A percentile compares a stretch with the other conserved stretches of the same genome.
phyloP scores from a whole-genome alignment of 805 yeast species.

The Alloascoidea africana region DNA sequence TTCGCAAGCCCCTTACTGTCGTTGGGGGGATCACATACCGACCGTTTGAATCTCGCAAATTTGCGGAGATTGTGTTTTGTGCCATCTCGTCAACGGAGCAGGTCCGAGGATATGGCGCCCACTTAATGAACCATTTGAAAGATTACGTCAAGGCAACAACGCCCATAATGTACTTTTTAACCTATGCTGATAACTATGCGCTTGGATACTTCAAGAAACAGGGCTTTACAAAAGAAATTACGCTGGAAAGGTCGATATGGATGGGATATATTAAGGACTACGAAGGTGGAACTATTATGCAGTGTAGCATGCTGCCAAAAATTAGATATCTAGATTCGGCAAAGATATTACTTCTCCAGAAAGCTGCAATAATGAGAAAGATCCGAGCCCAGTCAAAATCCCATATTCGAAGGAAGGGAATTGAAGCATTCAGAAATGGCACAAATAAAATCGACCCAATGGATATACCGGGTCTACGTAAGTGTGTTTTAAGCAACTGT shows the following conservation, averaged over 20 bases:
- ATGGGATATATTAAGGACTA: slow-evolving; percentile 98
- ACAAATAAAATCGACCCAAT: slow-evolving; percentile 9
- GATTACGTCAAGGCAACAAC: slow-evolving; percentile 88
- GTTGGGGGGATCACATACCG: slow-evolving; percentile 97
- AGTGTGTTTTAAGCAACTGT: slow-evolving; percentile 4
- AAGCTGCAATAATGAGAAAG: slow-evolving; percentile 80
- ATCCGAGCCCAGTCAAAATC: slow-evolving; percentile 68
- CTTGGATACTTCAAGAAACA: slow-evolving; percentile 97
- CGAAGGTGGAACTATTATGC: slow-evolving; percentile 98
- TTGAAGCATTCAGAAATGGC: slow-evolving; percentile 46
- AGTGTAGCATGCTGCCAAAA: slow-evolving; percentile 84
- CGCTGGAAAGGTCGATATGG: slow-evolving; percentile 79
- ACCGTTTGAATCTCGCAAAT: slow-evolving; percentile 79
- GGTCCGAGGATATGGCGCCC: slow-evolving; percentile 98
- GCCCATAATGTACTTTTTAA: slow-evolving; percentile 70
- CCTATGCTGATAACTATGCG: slow-evolving; percentile 98
- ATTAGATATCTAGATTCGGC: slow-evolving; percentile 81
- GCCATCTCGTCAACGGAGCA: slow-evolving; percentile 97
- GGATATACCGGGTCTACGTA: slow-evolving; percentile 4
- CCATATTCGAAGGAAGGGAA: slow-evolving; percentile 70
- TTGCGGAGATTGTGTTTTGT: slow-evolving; percentile 97
- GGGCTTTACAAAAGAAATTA: slow-evolving; percentile 91
- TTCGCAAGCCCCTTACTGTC: slow-evolving; percentile 83
- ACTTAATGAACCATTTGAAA: slow-evolving; percentile 92
- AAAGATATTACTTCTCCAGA: slow-evolving; percentile 73